Base-by-base conservation (phyloP, 768 basidiomycete genomes). In the Boletus tomentosulus region DNA sequence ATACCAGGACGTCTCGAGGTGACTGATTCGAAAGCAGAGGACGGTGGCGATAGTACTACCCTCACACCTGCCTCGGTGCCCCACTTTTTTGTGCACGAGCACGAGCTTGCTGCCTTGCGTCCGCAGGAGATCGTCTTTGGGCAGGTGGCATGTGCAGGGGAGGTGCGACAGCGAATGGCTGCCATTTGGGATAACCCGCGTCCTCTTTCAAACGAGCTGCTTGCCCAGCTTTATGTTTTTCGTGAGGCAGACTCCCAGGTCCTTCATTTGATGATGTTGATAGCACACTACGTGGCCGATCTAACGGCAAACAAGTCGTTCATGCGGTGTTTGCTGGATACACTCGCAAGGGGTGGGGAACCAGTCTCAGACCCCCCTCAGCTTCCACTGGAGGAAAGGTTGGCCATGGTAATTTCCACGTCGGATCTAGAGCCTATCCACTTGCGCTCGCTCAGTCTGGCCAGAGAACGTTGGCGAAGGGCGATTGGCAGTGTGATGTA, bases 241-340 rank as follows among this genome's bases (percentile, higher is more conserved):
- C 19, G 19, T 19, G 19, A 19, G 19, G 19, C 19, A 19, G 19
- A 19, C 19, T 19, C 19, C 19, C 19, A 19, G 19, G 19, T 19
- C 19, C 19, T 19, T 19, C 19, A 19, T 19, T 19, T 82, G 46
- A 48, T 81, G 28, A 59, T 79, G 19, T 61, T 74, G 42, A 64
- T 74, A 15, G 73, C 81, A 1, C 82, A 84, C 60, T 66, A 68
- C 44, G 76, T 84, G 44, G 73, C 77, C 0, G 83, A 84, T 60
- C 79, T 76, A n/a, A 73, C 73, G 39, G 69, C 75, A 12, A 77
- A 74, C 54, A 54, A 58, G 7, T 74, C 73, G 1, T 56, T 83
- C 12, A 45, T 75, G 50, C 75, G 75, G 48, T 71, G 71, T 22
- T 77, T 84, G 51, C 59, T 83, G 45, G 72, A 81, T 33, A 65